Evolutionary conservation across 1,139 yeast species (phyloP), one percentile per base, ranked within the genome.

Genomic region (Pichia inconspicua): DNA sequence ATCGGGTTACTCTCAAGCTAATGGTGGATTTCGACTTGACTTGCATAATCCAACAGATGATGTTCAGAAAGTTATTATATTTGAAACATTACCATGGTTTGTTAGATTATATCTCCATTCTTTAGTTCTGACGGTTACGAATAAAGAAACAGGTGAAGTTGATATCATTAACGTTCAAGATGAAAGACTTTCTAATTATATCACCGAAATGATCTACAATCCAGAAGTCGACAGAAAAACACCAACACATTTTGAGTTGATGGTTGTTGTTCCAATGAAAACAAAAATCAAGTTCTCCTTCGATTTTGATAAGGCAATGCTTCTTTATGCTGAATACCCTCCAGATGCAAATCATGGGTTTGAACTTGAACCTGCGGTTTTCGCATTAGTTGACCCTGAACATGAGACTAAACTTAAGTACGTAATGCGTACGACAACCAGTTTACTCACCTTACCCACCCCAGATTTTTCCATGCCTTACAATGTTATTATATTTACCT

Each of bases 381-480:
- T 89, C 11, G 75, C 84, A 1, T 77, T 85, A 0, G 32, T 62
- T 14, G 59, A 58, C 32, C 14, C 40, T n/a, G 53, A 75, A 5
- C 56, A 50, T 17, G 50, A 53, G 14, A 57, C 61, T n/a, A 68
- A 69, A 3, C 53, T 65, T 1, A 50, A 57, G n/a, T 87, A 86
- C 57, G 76, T 80, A 45, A 64, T 83, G 52, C 75, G 98, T 60
- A 88, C 97, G 0, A 81, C 97, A 1, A 85, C 97, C 41, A 74
- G 90, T 47, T 70, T 94, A 50, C 72, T 94, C 44, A 80, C 95
- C 0, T 73, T 94, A 46, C 97, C 98, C 2, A 94, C 97, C 0
- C 99, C 99, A 0, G 99, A 94, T 69, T 94, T 94, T 66, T 86
- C 96, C 52, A 94, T 94, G 99, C 98, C 98, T 1, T 94, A 94